Evolutionary conservation across 176 grass and related monocot genomes (phyloP), one percentile per base, ranked within the genome.

Genomic region (Puccinellia tenuiflora): DNA sequence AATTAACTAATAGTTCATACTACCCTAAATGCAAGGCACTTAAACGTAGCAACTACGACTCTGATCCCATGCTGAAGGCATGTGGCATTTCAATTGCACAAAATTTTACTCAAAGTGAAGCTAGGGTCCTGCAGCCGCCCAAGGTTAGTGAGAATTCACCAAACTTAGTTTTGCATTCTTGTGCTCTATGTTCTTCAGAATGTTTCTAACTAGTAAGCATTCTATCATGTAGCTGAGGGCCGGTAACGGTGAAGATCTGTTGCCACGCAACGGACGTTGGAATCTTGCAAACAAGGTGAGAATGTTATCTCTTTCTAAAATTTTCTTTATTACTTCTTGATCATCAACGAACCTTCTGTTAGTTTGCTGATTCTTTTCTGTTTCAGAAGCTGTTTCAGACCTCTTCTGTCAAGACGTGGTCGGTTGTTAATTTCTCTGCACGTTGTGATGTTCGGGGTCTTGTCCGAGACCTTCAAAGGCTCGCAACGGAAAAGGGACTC

Each of bases 391-490:
- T 15, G 1, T 25, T 61, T 61, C 57, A 29, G 24, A 29, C 10
- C 57, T 15, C 25, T 61, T 28, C 13, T 26, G 87, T 98, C 1
- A 81, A 80, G 20, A 64, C 68, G 22, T 98, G 96, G 92, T 91
- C 92, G n/a, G 91, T 88, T 16, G 89, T 98, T 53, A 98, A 95
- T 82, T 98, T 98, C 59, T 98, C 96, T 73, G 91, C 96, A 81
- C 82, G 92, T 2, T 95, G 92, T 80, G 82, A 93, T 68, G 53
- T 91, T 9, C 46, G 24, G 16, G 81, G 62, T 69, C 90, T 98
- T 66, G 68, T 93, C 38, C 80, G 48, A 0, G 92, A 98, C n/a
- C 88, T 98, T 48, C 86, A 85, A 24, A 92, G 82, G 38, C 88
- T 90, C 21, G 92, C 73, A 30, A 43, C 76, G 13, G 75, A 85